phyloP scores from a whole-genome alignment of 2,329 filamentous ascomycete species.

The Juglanconis oblonga region DNA sequence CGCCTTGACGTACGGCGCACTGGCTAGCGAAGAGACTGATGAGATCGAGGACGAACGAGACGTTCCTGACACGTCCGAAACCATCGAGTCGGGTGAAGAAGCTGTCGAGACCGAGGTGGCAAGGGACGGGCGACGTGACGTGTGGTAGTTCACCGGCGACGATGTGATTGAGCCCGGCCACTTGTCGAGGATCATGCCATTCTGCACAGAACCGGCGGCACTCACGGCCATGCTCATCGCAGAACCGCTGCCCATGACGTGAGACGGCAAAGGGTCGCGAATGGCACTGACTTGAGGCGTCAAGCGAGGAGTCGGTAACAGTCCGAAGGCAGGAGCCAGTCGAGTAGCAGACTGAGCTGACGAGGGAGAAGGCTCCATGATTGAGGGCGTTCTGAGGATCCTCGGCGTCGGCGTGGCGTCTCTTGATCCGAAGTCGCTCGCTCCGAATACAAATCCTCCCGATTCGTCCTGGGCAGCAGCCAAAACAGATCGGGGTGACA shows the following conservation, averaged over 20 bases:
- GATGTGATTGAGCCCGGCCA: constrained; percentile 46
- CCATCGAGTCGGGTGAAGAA: constrained; percentile 66
- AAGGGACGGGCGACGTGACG: constrained; percentile 58
- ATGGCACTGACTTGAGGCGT: constrained; percentile 55
- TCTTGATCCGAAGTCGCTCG: constrained; percentile 32
- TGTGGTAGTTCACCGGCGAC: constrained; percentile 50
- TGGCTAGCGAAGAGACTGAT: constrained; percentile 57
- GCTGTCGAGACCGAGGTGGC: constrained; percentile 61
- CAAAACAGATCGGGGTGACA: constrained; percentile 42
- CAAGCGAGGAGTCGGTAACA: constrained; percentile 57
- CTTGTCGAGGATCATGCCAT: constrained; percentile 50
- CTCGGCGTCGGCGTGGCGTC: constrained; percentile 42
- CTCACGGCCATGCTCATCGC: constrained; percentile 62
- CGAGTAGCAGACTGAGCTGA: constrained; percentile 43
- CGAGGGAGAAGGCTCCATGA: constrained; percentile 49
- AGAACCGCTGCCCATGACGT: constrained; percentile 46
- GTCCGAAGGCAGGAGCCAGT: constrained; percentile 50
- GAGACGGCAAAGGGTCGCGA: constrained; percentile 56
- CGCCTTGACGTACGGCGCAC: constrained; percentile 58
- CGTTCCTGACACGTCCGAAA: constrained; percentile 59
- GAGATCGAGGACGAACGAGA: constrained; percentile 65
- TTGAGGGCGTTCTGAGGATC: constrained; percentile 37
- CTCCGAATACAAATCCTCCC: constrained; percentile 33
- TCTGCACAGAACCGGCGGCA: constrained; percentile 45
- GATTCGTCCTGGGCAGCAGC: constrained; percentile 39